Evolutionary conservation across 805 yeast genomes (phyloP).

Genomic region (Metschnikowia hibisci): DNA sequence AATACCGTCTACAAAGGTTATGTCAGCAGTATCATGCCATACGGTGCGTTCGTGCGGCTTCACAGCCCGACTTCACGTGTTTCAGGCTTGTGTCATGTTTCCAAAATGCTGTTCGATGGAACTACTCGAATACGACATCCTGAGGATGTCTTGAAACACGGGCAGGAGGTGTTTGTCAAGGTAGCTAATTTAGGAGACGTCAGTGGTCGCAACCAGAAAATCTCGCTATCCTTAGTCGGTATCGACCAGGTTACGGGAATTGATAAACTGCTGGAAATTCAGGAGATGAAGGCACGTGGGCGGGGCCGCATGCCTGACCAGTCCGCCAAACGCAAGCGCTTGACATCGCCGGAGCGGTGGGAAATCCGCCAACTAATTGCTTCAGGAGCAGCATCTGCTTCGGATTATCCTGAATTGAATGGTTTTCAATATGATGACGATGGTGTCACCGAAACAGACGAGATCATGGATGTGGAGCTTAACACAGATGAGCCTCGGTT

Average conservation of each 20-base stretch:
- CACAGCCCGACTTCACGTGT: constrained; percentile 25
- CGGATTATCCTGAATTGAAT: constrained; percentile 62
- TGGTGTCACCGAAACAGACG: constrained; percentile 27
- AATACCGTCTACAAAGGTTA: constrained; percentile 52
- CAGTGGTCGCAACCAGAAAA: constrained; percentile 17
- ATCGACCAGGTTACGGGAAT: constrained; percentile 69
- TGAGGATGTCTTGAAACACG: constrained; percentile 49
- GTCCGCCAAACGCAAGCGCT: constrained; percentile 31
- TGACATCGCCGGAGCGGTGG: constrained; percentile 89
- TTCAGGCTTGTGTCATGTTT: constrained; percentile 73
- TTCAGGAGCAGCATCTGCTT: constrained; percentile 65
- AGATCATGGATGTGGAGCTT: constrained; percentile 70
- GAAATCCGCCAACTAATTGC: constrained; percentile 80
- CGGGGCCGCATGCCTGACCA: constrained; percentile 4
- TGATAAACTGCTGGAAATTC: constrained; percentile 25
- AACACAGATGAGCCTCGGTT: constrained; percentile 69
- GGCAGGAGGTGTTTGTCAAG: constrained; percentile 64
- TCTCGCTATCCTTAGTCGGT: constrained; percentile 64
- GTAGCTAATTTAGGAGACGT: constrained; percentile 31
- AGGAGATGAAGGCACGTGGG: constrained; percentile 14
- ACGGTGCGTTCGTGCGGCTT: constrained; percentile 76
- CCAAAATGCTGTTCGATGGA: constrained; percentile 52
- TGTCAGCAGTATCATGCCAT: constrained; percentile 56
- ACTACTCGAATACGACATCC: constrained; percentile 52
- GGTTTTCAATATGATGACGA: constrained; percentile 20